Evolutionary conservation across 202 grass and related monocot genomes (phyloP).

Genomic region (Carex arenaria): DNA sequence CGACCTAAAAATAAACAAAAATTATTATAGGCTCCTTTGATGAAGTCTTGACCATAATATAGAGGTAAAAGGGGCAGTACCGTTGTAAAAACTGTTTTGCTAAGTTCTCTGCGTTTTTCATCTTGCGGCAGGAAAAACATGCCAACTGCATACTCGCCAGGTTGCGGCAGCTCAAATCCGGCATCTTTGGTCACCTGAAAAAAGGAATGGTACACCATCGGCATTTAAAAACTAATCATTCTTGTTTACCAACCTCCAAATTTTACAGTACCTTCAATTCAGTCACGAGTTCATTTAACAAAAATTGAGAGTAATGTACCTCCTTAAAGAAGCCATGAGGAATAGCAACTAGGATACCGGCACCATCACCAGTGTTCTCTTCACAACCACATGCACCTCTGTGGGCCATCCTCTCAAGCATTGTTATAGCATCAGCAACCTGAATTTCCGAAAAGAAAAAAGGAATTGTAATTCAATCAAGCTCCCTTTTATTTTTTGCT

Average conservation of each 20-base stretch:
- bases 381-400: conserved; percentile 92
- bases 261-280: neutral
- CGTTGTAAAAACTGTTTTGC: conserved; percentile 84
- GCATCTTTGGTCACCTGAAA: conserved; percentile 68
- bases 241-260: neutral
- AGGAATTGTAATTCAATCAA: neutral
- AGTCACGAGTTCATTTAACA: neutral
- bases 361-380: conserved; percentile 91
- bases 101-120: conserved; percentile 54
- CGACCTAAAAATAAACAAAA: conserved; percentile 46
- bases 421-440: conserved; percentile 82
- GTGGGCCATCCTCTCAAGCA: conserved; percentile 96
- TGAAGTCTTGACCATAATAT: neutral
- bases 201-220: neutral
- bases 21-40: neutral
- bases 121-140: conserved; percentile 86
- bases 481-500: neutral
- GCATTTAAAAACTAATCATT: neutral
- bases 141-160: conserved; percentile 74
- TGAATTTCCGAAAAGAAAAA: conserved; percentile 23
- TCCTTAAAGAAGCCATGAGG: conserved; percentile 73
- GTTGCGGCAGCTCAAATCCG: conserved; percentile 67
- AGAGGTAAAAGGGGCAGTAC: conserved; percentile 16
- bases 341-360: conserved; percentile 85
- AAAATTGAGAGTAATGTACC: conserved; percentile 21